Percentiles rank a stretch among this genome's conserved stretches.
phyloP scores from a whole-genome alignment of 1,284 basidiomycete genomes.

The Sanghuangporus sanghuang region DNA sequence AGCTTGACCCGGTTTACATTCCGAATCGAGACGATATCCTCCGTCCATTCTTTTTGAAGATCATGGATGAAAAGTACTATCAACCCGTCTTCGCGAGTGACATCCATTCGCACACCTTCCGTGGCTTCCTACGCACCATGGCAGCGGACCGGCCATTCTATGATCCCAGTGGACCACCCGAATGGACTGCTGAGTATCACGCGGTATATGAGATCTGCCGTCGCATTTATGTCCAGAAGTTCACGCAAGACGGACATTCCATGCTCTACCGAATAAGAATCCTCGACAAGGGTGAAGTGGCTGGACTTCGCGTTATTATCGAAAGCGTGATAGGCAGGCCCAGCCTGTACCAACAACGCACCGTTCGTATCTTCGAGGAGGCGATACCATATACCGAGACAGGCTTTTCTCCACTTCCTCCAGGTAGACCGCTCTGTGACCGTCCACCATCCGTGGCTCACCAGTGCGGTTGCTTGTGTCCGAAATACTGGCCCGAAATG shows the following conservation, averaged over 20 bases:
- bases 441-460: background rate
- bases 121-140: background rate
- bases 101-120: background rate
- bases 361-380: constrained; percentile 4
- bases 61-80: background rate
- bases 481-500: background rate
- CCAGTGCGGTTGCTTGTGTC: background rate
- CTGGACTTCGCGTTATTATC: background rate
- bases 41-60: background rate
- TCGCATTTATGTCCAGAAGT: background rate
- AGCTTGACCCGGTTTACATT: background rate
- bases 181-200: background rate
- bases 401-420: background rate
- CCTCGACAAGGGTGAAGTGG: background rate
- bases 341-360: background rate
- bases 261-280: background rate
- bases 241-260: background rate
- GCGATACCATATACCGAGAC: background rate
- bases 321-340: background rate
- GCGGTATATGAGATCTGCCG: background rate
- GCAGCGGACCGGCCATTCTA: background rate
- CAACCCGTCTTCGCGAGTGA: background rate
- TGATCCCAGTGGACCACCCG: constrained; percentile 1
- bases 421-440: background rate
- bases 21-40: background rate